These are phyloP conservation scores for Pythium plurisporium DNA, from an alignment of 352 stramenopile species.

Conservation along the genomic window DNA sequence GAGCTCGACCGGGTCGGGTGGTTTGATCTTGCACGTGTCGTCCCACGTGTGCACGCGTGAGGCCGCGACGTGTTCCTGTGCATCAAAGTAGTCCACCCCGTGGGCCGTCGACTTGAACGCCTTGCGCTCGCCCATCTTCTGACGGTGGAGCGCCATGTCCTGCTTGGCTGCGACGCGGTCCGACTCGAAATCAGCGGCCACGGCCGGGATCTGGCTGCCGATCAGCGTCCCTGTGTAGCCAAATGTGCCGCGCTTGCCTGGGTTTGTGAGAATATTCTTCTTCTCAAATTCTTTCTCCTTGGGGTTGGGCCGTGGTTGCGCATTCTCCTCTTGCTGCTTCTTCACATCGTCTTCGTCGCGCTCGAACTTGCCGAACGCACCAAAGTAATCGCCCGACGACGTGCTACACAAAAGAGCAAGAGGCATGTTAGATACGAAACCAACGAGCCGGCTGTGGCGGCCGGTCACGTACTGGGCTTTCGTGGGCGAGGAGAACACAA, in stretches of 20 bases:
- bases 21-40: conserved; percentile 57
- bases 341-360: conserved; percentile 61
- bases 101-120: conserved; percentile 67
- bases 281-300: conserved; percentile 67
- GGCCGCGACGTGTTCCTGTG: conserved; percentile 64
- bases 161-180: conserved; percentile 30
- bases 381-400: conserved; percentile 66
- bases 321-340: conserved; percentile 41
- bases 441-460: too few relatives aligned
- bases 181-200: conserved; percentile 64
- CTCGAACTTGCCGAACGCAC: conserved; percentile 59
- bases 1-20: conserved; percentile 44
- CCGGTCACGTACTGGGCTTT: conserved; percentile 60
- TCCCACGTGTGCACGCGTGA: conserved; percentile 61
- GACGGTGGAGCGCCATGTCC: conserved; percentile 38
- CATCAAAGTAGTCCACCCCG: conserved; percentile 69
- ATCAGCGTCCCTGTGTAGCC: conserved; percentile 72
- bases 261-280: conserved; percentile 65
- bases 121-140: conserved; percentile 61
- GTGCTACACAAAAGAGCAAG: conserved; percentile 26
- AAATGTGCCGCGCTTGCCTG: conserved; percentile 58
- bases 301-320: conserved; percentile 31
- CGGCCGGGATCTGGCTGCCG: conserved; percentile 38
- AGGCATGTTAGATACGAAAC: too few relatives aligned
- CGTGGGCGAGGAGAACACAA: conserved; percentile 52